Base-by-base conservation (phyloP, 2,329 filamentous ascomycete species). In the Fusarium penzigii region DNA sequence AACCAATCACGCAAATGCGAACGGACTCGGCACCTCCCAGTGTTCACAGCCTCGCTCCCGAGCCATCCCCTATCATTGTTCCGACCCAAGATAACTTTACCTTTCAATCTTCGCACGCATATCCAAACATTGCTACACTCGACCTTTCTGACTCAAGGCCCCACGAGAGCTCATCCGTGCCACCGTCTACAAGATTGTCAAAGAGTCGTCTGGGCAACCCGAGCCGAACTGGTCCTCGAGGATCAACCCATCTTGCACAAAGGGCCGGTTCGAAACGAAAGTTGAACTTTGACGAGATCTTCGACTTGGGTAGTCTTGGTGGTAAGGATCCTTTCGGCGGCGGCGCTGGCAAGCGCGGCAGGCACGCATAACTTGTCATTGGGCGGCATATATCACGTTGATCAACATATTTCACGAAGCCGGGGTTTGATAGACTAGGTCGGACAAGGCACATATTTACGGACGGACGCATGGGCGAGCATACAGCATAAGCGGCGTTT, bases 251-350 rank as follows among this genome's bases (percentile, higher is more conserved):
- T 44, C 72, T 89, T 9, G 84, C 85, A 5, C 80, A 80, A 52
- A 85, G 83, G 7, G 83, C 87, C 9, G 89, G 89, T 2, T 80
- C 84, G 61, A 93, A 93, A 70, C 81, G 89, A 40, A 83, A 88
- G 63, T 80, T 90, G 61, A 87, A 89, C 62, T 81, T 89, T 63
- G 83, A 84, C 20, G 89, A 92, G 64, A 85, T 91, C 48, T 92
- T 92, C 66, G 88, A 90, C 29, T 50, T 65, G 8, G 83, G 84
- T 48, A 84, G 83, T 57, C 69, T 88, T 46, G 80, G 80, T 53
- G 82, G 82, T 41, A 87, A 87, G 65, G 87, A 90, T 55, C 68
- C 77, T 34, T 80, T 80, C 57, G 75, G 77, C 13, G 73, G 72
- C 29, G 70, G 70, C 36, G 32, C 10, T 36, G 71, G 73, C 40